Percentiles rank a stretch among this genome's conserved stretches.
Conservation (phyloP, 345 rosid genomes). For the Camelina neglecta region DNA sequence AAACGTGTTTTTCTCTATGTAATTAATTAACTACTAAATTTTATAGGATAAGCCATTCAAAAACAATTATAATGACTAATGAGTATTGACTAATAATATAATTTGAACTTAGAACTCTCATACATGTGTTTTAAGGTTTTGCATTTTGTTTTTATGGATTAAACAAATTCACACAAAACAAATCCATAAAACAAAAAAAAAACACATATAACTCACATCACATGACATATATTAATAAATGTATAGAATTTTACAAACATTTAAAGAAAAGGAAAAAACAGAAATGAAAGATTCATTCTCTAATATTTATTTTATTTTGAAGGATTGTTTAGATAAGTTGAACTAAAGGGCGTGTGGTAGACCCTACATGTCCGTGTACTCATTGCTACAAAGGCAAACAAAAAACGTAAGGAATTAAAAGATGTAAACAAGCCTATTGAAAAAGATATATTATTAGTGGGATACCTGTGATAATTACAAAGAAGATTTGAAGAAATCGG, state of each 20-base stretch:
- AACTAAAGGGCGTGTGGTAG: conserved; percentile 41
- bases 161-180: neutral
- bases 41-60: neutral
- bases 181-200: neutral
- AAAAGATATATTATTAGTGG: conserved; percentile 17
- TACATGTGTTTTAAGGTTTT: neutral
- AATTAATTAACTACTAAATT: neutral
- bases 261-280: neutral
- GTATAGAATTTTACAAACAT: neutral
- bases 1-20: neutral
- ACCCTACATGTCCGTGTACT: conserved; percentile 37
- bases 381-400: neutral
- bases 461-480: conserved; percentile 17
- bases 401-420: neutral
- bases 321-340: conserved; percentile 12
- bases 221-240: neutral
- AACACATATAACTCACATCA: neutral
- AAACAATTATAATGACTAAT: neutral
- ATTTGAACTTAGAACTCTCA: neutral
- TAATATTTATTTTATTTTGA: neutral
- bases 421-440: neutral
- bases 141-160: neutral
- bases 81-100: neutral
- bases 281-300: neutral
- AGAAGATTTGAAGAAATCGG: neutral